Base-by-base conservation (phyloP, 1,284 basidiomycete genomes). In the Leucoagaricus sp. region DNA sequence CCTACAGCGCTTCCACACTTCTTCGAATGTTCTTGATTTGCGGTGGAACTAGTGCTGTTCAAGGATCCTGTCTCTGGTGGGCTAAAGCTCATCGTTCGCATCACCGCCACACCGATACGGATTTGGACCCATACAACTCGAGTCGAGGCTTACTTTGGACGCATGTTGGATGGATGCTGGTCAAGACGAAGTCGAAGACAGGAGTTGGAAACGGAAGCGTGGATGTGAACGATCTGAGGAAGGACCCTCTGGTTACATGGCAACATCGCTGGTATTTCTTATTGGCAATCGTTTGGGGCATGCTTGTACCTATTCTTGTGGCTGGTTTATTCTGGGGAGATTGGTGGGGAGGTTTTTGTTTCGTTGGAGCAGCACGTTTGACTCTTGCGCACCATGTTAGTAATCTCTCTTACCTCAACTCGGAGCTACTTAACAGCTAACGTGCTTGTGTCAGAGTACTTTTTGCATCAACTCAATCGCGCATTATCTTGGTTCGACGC, bases 1-100 rank as follows among this genome's bases (percentile, higher is more conserved):
- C 93, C 0, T 96, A 94, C 73, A 90, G 90, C 57, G 94, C 94
- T 3, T 86, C 86, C 29, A 71, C 77, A 23, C 83, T 87, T 15
- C 81, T 96, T 6, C 89, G 93, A 67, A 78, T 87, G 61, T 81
- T 87, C 66, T 81, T 96, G 42, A 81, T 91, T 10, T 72, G 87
- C 45, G 89, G 87, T 10, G 94, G 94, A 9, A 85, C 90, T 15
- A 93, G 93, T 65, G 90, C 93, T 4, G 90, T 94, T 2, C 89
- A 96, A 74, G 94, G 94, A 1, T 93, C 92, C 10, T 91, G 91
- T 72, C 86, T 85, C 66, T 96, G 93, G 93, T 96, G 94, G 94
- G 85, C 91, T n/a, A 84, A 91, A 53, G 85, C 89, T 31, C 94
- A 96, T 72, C 86, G 94, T 56, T 91, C 93, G 38, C 94, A 96